Evolutionary conservation across 225 moss, liverwort and hornwort genomes (phyloP).

Genomic region (Anthoceros angustus): DNA sequence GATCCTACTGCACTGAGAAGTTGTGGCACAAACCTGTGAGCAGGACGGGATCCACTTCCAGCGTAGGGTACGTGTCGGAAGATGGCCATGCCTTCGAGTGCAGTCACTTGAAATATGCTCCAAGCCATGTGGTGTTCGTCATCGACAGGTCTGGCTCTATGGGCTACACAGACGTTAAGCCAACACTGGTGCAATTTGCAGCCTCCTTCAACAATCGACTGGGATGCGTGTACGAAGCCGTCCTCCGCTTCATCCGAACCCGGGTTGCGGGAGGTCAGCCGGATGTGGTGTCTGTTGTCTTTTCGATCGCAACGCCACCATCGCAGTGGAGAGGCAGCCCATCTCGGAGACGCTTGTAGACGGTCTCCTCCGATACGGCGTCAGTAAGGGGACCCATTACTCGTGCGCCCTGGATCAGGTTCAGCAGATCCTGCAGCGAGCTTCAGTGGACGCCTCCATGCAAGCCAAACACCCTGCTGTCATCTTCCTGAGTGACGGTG

Average conservation of each 20-base stretch:
- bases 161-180: neutral
- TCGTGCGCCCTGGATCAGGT: constrained; percentile 12
- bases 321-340: constrained; percentile 11
- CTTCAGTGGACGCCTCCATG: neutral
- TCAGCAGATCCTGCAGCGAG: constrained; percentile 3
- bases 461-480: constrained; percentile 11
- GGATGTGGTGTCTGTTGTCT: constrained; percentile 20
- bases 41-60: neutral
- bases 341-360: constrained; percentile 18
- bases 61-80: constrained; percentile 17
- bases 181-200: constrained; percentile 12
- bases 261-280: constrained; percentile 9
- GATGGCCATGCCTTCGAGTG: constrained; percentile 29
- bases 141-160: constrained; percentile 27
- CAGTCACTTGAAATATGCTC: constrained; percentile 19
- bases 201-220: constrained; percentile 12
- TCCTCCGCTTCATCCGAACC: constrained; percentile 17
- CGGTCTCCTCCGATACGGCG: constrained; percentile 1
- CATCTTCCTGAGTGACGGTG: constrained; percentile 25
- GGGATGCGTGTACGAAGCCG: constrained; percentile 25
- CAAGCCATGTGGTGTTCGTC: constrained; percentile 24
- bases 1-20: constrained; percentile 14
- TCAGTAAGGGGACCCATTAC: constrained; percentile 9
- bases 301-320: neutral
- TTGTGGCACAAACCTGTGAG: constrained; percentile 19